Evolutionary conservation across 31 red algal species (phyloP), one percentile per base, ranked within the genome.

Genomic region (Endocladia muricata): DNA sequence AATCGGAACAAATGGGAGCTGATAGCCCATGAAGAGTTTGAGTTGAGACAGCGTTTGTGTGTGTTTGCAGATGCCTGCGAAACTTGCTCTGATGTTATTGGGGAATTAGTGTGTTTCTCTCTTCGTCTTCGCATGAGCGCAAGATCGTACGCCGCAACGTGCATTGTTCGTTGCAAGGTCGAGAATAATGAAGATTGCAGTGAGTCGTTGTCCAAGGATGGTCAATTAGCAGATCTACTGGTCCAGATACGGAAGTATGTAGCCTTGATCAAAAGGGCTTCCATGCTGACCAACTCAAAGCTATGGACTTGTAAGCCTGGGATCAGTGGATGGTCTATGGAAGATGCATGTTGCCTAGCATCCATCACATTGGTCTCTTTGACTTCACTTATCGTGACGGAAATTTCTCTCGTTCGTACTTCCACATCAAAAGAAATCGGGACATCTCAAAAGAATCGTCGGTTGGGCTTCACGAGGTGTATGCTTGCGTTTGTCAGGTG

Each of bases 401-500:
- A 74, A 61, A 89, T 89, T 44, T 41, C 77, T 22, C 65, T 77
- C 9, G 78, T 73, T 31, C 75, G 52, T 33, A 42, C 76, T 57
- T 32, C 85, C 23, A 34, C 85, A 30, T 43, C 60, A 30, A 47
- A 52, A 15, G 75, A 80, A 64, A 25, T 89, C 1, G 68, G 76
- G 17, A 59, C 66, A 35, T 89, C 85, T 5, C 76, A 89, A 41
- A 89, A 89, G 76, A 89, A 89, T 71, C 47, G 58, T 23, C 66
- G 85, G 57, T 69, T 89, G 55, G 76, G 60, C 5, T 89, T 89
- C 44, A 81, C 85, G 8, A 51, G 85, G 65, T 80, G 76, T 59
- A 90, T 90, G 77, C 71, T 90, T 4, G 86, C 78, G 11, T 90
- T 82, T 59, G 76, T 63, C 2, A 68, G 86, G 55, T 90, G 77